A percentile compares a stretch with the other conserved stretches of the same genome.
phyloP scores from a whole-genome alignment of 768 basidiomycete species.

The Mrakia frigida region DNA sequence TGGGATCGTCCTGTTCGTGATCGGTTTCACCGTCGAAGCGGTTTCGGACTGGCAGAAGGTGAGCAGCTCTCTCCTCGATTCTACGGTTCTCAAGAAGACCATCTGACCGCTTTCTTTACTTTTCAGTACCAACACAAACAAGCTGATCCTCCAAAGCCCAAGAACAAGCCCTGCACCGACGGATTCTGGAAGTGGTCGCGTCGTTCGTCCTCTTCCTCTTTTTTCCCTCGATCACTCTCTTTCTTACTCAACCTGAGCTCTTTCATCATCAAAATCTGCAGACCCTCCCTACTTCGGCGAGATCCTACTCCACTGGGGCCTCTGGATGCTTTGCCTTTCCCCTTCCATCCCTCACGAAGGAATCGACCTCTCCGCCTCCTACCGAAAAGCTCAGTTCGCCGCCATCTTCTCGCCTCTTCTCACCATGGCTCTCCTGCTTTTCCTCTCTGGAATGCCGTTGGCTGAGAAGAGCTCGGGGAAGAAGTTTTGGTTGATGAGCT shows the following conservation, averaged over 20 bases:
- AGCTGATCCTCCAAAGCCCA: constrained; percentile 51
- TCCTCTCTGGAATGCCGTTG: constrained; percentile 64
- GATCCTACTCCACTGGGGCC: constrained; percentile 46
- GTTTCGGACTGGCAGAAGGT: constrained; percentile 57
- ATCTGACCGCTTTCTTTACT: background rate
- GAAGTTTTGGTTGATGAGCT: constrained; percentile 21
- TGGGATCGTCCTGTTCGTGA: constrained; percentile 57
- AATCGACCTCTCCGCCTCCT: constrained; percentile 41
- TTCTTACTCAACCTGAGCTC: background rate
- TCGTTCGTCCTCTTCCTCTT: constrained; percentile 1
- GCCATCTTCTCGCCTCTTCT: constrained; percentile 60
- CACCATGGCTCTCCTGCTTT: constrained; percentile 56
- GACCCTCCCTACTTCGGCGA: constrained; percentile 69
- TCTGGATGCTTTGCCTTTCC: constrained; percentile 51
- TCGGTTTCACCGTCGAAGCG: constrained; percentile 58
- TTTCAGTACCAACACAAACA: constrained; percentile 53
- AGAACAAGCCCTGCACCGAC: constrained; percentile 49
- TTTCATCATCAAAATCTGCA: background rate
- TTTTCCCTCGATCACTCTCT: background rate
- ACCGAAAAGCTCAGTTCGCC: constrained; percentile 57
- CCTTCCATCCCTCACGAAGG: constrained; percentile 51
- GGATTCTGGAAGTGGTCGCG: constrained; percentile 50
- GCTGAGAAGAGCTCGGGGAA: constrained; percentile 52
- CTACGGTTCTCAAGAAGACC: background rate
- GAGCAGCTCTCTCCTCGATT: background rate